Conservation (phyloP, 208 protist species). For the Leishmania lainsoni region DNA sequence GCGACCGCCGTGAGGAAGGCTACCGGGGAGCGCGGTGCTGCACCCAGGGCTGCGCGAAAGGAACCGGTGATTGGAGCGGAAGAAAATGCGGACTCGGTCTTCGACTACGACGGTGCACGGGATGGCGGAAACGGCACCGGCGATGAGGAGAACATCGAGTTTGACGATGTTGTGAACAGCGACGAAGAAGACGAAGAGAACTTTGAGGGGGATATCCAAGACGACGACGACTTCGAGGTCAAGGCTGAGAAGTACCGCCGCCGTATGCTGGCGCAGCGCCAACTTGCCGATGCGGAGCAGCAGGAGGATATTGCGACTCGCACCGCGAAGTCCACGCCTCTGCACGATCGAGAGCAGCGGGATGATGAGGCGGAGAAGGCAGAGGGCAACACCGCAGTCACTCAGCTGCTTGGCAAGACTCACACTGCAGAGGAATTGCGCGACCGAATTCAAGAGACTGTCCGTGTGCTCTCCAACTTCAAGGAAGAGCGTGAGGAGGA, state of each 20-base stretch:
- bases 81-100: background rate
- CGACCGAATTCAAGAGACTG: slow-evolving; percentile 90
- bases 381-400: background rate
- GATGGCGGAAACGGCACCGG: background rate
- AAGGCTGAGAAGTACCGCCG: slow-evolving; percentile 76
- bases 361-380: slow-evolving; percentile 17
- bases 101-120: background rate
- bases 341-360: slow-evolving; percentile 51
- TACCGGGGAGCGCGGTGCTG: background rate
- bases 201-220: slow-evolving; percentile 49
- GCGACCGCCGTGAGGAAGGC: background rate
- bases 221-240: slow-evolving; percentile 86
- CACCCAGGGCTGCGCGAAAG: background rate
- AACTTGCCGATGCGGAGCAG: slow-evolving; percentile 70
- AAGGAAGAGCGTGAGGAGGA: slow-evolving; percentile 85
- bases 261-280: slow-evolving; percentile 61
- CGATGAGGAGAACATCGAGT: slow-evolving; percentile 50
- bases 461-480: slow-evolving; percentile 95
- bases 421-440: slow-evolving; percentile 80
- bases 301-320: slow-evolving; percentile 58
- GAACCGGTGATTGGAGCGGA: background rate
- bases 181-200: slow-evolving; percentile 51
- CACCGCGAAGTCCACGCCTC: slow-evolving; percentile 52
- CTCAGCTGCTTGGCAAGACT: slow-evolving; percentile 60
- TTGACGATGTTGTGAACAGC: slow-evolving; percentile 52